Evolutionary conservation across 768 basidiomycete genomes (phyloP).

Genomic region (Austroboletus eburneus): DNA sequence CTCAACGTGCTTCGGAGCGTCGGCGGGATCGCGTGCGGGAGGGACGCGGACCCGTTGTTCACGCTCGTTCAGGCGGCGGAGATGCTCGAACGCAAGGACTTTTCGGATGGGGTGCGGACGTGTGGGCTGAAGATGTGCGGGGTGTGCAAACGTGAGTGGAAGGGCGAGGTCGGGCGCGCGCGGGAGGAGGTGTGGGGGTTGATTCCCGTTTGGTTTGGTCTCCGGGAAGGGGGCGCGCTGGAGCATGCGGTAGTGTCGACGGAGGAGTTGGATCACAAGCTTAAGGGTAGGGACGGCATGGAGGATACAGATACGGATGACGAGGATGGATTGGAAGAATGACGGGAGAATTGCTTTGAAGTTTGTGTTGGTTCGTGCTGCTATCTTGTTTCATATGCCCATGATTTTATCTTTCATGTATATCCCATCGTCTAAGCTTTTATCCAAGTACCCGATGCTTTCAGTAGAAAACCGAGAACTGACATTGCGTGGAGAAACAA

Average conservation of each 20-base stretch:
- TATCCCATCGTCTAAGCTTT: slow-evolving; percentile 7
- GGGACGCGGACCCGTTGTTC: slow-evolving; percentile 71
- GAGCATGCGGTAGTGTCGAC: neutral
- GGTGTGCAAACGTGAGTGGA: slow-evolving; percentile 48
- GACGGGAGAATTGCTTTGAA: slow-evolving; percentile 3
- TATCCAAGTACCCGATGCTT: neutral
- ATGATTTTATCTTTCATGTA: slow-evolving; percentile 1
- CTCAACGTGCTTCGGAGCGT: slow-evolving; percentile 68
- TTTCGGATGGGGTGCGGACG: slow-evolving; percentile 54
- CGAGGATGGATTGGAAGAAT: slow-evolving; percentile 14
- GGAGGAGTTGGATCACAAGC: neutral
- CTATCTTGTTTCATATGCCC: slow-evolving; percentile 10
- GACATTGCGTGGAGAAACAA: slow-evolving; percentile 13
- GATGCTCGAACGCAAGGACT: slow-evolving; percentile 70
- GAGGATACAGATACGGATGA: slow-evolving; percentile 1
- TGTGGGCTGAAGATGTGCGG: slow-evolving; percentile 54
- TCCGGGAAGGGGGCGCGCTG: slow-evolving; percentile 24
- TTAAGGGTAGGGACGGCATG: slow-evolving; percentile 1
- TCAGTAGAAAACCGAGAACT: neutral
- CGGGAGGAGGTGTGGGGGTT: slow-evolving; percentile 58
- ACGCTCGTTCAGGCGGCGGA: slow-evolving; percentile 65
- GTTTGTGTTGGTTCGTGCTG: slow-evolving; percentile 6
- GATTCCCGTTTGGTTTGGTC: slow-evolving; percentile 63
- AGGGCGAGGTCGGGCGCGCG: slow-evolving; percentile 37
- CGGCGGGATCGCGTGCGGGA: slow-evolving; percentile 65